Percentiles rank a stretch among this genome's conserved stretches.
Conservation (phyloP, 2,329 filamentous ascomycete species). For the Phialophora macrospora region DNA sequence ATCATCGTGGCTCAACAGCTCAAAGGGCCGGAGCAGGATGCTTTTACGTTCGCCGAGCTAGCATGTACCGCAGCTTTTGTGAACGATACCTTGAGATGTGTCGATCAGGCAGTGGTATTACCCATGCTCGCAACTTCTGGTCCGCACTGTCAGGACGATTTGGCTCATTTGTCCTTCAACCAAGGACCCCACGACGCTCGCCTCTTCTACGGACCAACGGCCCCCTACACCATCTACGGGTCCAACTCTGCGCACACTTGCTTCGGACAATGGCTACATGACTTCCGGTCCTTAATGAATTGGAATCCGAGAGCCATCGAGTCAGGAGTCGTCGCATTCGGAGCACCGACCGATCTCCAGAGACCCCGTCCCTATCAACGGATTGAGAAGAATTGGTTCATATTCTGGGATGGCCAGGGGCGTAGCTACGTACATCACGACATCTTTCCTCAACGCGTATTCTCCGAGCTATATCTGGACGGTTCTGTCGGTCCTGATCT, state of each 20-base stretch:
- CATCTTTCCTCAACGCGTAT: conserved; percentile 56
- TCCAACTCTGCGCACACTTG: conserved; percentile 61
- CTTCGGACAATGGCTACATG: conserved; percentile 63
- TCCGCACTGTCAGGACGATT: conserved; percentile 53
- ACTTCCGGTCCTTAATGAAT: conserved; percentile 58
- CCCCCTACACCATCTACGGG: conserved; percentile 60
- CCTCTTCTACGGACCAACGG: conserved; percentile 58
- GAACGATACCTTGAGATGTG: conserved; percentile 28
- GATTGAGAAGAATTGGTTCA: conserved; percentile 67
- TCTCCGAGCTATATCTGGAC: conserved; percentile 53
- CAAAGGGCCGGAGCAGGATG: conserved; percentile 39
- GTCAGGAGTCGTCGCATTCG: conserved; percentile 26
- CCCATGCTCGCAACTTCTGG: conserved; percentile 54
- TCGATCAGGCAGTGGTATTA: conserved; percentile 25
- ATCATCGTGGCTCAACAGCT: conserved; percentile 58
- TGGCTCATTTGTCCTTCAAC: conserved; percentile 42
- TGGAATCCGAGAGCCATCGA: conserved; percentile 50
- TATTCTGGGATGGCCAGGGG: conserved; percentile 61
- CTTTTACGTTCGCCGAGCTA: conserved; percentile 51
- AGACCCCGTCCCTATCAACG: conserved; percentile 52
- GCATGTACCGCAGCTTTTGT: conserved; percentile 58
- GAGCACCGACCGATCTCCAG: conserved; percentile 57
- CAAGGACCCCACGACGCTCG: conserved; percentile 64
- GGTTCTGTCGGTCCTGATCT: conserved; percentile 57
- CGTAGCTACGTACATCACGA: conserved; percentile 61